Conservation (phyloP, 2,329 filamentous ascomycete species). For the Penicillium sp. region DNA sequence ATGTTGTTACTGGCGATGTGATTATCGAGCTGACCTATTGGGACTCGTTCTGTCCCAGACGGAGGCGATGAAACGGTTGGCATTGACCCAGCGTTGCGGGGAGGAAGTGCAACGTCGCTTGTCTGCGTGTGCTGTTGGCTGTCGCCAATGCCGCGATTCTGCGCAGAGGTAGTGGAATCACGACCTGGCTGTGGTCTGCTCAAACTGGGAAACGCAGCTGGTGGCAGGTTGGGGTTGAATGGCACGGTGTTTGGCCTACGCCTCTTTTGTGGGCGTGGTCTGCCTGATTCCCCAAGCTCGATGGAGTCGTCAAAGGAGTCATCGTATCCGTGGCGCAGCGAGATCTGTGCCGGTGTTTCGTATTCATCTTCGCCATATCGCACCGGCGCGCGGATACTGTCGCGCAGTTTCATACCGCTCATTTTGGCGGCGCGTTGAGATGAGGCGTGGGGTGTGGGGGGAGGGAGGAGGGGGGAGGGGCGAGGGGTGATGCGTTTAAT, state of each 20-base stretch:
- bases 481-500: not conserved
- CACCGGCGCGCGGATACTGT: constrained; percentile 30
- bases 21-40: constrained; percentile 16
- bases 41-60: not conserved
- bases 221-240: constrained; percentile 40
- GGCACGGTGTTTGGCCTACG: constrained; percentile 2
- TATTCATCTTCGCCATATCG: constrained; percentile 28
- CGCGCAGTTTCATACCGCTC: constrained; percentile 34
- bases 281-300: not conserved
- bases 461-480: not conserved
- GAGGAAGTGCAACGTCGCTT: not conserved
- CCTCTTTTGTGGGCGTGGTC: not conserved
- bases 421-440: constrained; percentile 4
- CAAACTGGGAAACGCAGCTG: constrained; percentile 45
- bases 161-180: not conserved
- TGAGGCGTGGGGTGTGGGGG: not conserved
- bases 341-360: constrained; percentile 9
- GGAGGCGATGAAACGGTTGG: not conserved
- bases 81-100: not conserved
- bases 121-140: not conserved
- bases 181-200: constrained; percentile 15
- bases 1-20: constrained; percentile 29
- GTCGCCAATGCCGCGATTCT: not conserved
- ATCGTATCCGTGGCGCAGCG: not conserved
- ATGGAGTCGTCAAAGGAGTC: not conserved